Evolutionary conservation across 768 basidiomycete species (phyloP), one percentile per base, ranked within the genome.

Genomic region (Boletus rubescentipes): DNA sequence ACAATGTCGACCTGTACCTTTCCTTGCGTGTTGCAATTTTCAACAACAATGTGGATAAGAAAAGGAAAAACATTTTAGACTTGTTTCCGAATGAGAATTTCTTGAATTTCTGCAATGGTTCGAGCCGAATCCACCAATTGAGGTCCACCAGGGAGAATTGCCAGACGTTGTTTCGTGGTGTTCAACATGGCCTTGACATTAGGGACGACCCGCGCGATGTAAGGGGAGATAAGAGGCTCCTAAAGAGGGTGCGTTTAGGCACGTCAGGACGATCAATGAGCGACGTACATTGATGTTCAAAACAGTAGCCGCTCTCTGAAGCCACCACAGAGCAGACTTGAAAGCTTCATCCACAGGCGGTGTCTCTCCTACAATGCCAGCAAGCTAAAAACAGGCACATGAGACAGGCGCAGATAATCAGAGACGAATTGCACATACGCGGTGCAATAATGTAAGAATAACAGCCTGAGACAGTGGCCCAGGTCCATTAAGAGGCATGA

Each of bases 261-360:
- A 31, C 44, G 36, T 1, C 26, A 54, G 9, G 34, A 44, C 14
- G 46, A 32, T 46, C 38, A 10, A 39, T 51, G 40, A 43, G 26
- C 23, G 5, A 74, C 79, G 26, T 67, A 87, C 88, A 62, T 84
- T 85, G 46, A 89, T 85, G 64, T 87, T 87, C 58, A 93, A 79
- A 31, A 85, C 77, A 14, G 80, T 75, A 8, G 88, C 76, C 35
- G 87, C 78, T 51, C 91, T 85, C 66, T 92, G 89, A 60, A 93
- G 73, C 91, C 91, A 93, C 90, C 91, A 92, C 52, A 93, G 73
- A 8, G 87, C 82, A 14, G 80, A 82, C 72, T 91, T 91, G 79
- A 91, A 92, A 6, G 80, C 71, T 61, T 93, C 91, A 55, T 93
- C 91, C 44, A 79, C 77, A 10, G 91, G 88, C 7, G 87, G 80